Conservation (phyloP, 768 basidiomycete genomes). For the Agrocybe praecox region DNA sequence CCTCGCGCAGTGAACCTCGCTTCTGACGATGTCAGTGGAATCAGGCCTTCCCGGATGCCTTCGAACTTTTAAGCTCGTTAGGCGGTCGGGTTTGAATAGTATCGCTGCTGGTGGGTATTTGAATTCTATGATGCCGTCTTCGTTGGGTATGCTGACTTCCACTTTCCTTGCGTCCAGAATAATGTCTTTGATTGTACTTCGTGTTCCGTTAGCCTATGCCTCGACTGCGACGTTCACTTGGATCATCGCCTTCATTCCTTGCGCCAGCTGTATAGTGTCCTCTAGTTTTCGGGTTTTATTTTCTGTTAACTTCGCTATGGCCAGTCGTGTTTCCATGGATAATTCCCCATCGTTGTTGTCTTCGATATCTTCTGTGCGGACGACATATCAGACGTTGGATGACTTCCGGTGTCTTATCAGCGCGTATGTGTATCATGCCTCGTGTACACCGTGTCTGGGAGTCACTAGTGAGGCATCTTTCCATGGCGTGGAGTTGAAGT, state of each 20-base stretch:
- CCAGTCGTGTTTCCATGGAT: neutral
- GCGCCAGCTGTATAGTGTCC: conserved; percentile 26
- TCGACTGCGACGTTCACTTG: conserved; percentile 36
- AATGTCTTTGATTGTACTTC: conserved; percentile 35
- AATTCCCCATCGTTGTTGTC: neutral
- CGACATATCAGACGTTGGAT: conserved; percentile 22
- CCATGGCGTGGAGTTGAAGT: conserved; percentile 34
- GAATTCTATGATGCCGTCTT: conserved; percentile 12
- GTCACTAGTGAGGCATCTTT: conserved; percentile 34
- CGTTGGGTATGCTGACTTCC: neutral
- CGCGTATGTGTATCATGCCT: conserved; percentile 34
- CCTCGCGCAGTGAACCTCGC: conserved; percentile 4
- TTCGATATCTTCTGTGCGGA: conserved; percentile 27
- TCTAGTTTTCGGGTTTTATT: conserved; percentile 20
- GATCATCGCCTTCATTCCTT: conserved; percentile 41
- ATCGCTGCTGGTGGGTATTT: conserved; percentile 31
- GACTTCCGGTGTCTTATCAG: conserved; percentile 19
- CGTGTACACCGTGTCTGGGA: conserved; percentile 34
- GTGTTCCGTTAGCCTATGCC: conserved; percentile 38
- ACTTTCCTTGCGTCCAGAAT: conserved; percentile 33
- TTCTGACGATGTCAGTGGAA: conserved; percentile 23
- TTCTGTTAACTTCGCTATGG: conserved; percentile 1
- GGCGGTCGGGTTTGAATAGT: conserved; percentile 29
- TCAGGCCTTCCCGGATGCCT: conserved; percentile 25
- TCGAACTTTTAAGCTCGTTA: conserved; percentile 18